These are phyloP conservation scores for Chaetomium sp. DNA, from an alignment of 2,329 filamentous ascomycete genomes.

Conservation along the genomic window DNA sequence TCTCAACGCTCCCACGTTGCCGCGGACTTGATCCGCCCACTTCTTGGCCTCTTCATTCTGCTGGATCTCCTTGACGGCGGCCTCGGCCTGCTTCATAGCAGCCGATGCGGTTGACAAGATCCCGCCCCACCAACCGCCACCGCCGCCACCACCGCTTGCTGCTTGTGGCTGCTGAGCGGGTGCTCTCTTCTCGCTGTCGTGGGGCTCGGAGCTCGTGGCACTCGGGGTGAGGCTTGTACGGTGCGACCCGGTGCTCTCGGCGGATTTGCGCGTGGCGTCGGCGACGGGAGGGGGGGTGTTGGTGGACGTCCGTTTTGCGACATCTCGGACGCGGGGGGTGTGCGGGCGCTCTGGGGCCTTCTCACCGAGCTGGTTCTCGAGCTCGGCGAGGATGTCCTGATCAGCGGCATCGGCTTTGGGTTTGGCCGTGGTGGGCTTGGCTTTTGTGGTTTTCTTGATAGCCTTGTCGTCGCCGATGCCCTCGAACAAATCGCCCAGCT, in stretches of 20 bases:
- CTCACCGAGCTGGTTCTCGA: slow-evolving; percentile 74
- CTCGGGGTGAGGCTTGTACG: slow-evolving; percentile 73
- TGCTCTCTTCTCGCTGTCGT: slow-evolving; percentile 58
- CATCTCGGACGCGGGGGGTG: slow-evolving; percentile 72
- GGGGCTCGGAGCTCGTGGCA: slow-evolving; percentile 63
- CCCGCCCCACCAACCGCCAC: slow-evolving; percentile 85
- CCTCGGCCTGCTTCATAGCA: slow-evolving; percentile 91
- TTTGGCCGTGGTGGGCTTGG: slow-evolving; percentile 54
- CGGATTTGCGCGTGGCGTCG: slow-evolving; percentile 66
- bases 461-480: slow-evolving; percentile 59
- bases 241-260: slow-evolving; percentile 72
- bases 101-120: slow-evolving; percentile 79
- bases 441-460: slow-evolving; percentile 50
- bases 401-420: slow-evolving; percentile 44
- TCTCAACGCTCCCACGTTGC: slow-evolving; percentile 78
- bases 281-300: slow-evolving; percentile 53
- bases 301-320: slow-evolving; percentile 55
- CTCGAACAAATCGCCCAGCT: slow-evolving; percentile 67
- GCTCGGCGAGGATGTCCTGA: slow-evolving; percentile 76
- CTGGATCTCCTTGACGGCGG: slow-evolving; percentile 90
- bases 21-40: slow-evolving; percentile 92
- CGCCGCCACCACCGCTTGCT: slow-evolving; percentile 41
- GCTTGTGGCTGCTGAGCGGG: slow-evolving; percentile 48
- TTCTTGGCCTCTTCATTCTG: slow-evolving; percentile 95
- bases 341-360: slow-evolving; percentile 75